These are phyloP conservation scores for Acacia concinna DNA, from an alignment of 331 rosid species.

Conservation along the genomic window DNA sequence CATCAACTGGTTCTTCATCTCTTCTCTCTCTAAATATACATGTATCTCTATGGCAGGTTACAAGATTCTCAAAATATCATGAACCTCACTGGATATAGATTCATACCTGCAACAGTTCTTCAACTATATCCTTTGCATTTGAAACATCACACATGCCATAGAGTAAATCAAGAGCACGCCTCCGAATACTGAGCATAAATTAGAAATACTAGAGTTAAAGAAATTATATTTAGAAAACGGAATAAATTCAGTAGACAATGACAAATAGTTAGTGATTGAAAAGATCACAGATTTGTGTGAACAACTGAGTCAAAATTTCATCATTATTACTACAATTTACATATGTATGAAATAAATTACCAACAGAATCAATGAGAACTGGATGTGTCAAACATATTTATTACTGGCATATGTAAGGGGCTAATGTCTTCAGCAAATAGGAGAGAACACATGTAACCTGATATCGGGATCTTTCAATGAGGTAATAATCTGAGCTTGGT, in stretches of 20 bases:
- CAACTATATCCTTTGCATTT: conserved; percentile 98
- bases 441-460: conserved; percentile 56
- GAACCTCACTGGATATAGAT: conserved; percentile 25
- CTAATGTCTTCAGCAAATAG: conserved; percentile 34
- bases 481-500: conserved; percentile 98
- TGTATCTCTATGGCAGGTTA: not conserved
- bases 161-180: conserved; percentile 99
- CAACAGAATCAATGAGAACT: conserved; percentile 2
- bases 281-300: not conserved
- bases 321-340: conserved; percentile 5
- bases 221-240: not conserved
- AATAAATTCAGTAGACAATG: not conserved
- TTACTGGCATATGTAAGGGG: conserved; percentile 10
- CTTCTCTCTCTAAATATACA: not conserved
- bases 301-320: conserved; percentile 12
- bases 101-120: conserved; percentile 92
- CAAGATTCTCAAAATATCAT: conserved; percentile 21
- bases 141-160: conserved; percentile 99
- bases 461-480: conserved; percentile 99
- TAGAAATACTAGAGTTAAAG: conserved; percentile 26
- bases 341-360: conserved; percentile 1
- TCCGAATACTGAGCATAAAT: conserved; percentile 75
- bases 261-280: not conserved
- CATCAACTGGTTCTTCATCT: conserved; percentile 23
- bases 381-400: conserved; percentile 13